These are phyloP conservation scores for Solanum hybrid DNA, from an alignment of 305 asterid genomes.

Conservation along the genomic window DNA sequence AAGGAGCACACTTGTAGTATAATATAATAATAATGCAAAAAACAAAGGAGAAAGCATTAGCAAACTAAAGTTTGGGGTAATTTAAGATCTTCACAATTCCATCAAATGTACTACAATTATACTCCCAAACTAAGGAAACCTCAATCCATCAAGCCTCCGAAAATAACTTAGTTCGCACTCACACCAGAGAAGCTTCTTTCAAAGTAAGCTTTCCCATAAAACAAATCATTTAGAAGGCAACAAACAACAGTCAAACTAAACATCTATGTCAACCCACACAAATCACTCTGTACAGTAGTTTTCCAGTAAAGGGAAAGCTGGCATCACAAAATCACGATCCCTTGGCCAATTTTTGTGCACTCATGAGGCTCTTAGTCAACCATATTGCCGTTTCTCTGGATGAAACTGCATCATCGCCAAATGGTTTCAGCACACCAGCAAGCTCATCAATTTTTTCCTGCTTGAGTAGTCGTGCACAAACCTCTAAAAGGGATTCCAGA, in stretches of 20 bases:
- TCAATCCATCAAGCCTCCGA: neutral
- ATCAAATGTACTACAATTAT: neutral
- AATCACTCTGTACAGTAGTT: neutral
- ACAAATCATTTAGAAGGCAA: neutral
- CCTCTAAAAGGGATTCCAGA: conserved; percentile 86
- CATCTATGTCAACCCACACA: conserved; percentile 3
- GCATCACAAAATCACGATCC: conserved; percentile 27
- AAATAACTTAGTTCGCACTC: neutral
- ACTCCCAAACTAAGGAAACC: neutral
- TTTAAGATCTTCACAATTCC: neutral
- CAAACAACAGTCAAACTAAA: neutral
- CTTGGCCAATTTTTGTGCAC: conserved; percentile 54
- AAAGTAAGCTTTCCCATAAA: neutral
- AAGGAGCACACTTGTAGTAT: neutral
- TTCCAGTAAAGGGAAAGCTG: neutral
- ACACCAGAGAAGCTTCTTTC: neutral
- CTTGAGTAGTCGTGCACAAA: conserved; percentile 81
- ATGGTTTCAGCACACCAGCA: conserved; percentile 77
- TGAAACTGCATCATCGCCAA: conserved; percentile 81
- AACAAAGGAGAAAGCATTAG: neutral
- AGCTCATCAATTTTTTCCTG: conserved; percentile 89
- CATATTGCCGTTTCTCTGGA: conserved; percentile 94
- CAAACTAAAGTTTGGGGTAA: neutral
- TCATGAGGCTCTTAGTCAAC: conserved; percentile 77
- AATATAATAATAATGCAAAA: neutral